Evolutionary conservation across 768 basidiomycete species (phyloP).

Genomic region (Podaxis rugospora): DNA sequence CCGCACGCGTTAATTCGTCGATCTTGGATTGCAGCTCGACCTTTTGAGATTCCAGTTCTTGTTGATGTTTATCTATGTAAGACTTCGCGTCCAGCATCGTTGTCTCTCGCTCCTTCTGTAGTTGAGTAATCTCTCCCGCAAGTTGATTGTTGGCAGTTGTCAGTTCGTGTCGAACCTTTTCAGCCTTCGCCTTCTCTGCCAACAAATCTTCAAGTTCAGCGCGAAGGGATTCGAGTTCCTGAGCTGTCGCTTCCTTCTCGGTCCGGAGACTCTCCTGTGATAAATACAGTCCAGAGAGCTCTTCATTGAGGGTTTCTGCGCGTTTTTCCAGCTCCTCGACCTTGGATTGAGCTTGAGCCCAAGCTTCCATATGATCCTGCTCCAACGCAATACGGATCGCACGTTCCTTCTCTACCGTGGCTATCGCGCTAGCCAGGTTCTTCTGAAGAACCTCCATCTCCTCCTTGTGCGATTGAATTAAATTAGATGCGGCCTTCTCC

Average conservation of each 20-base stretch:
- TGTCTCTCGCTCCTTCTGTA: slow-evolving; percentile 25
- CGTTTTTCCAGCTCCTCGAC: slow-evolving; percentile 14
- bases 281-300: neutral
- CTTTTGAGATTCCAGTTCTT: slow-evolving; percentile 30
- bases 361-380: slow-evolving; percentile 14
- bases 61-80: slow-evolving; percentile 11
- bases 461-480: neutral
- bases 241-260: slow-evolving; percentile 13
- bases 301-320: slow-evolving; percentile 13
- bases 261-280: slow-evolving; percentile 14
- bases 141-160: slow-evolving; percentile 5
- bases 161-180: neutral
- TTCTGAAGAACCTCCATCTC: slow-evolving; percentile 2
- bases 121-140: slow-evolving; percentile 15
- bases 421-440: neutral
- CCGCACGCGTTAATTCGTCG: slow-evolving; percentile 29
- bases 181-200: neutral
- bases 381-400: slow-evolving; percentile 8
- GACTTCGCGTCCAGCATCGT: slow-evolving; percentile 27
- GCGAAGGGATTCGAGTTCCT: neutral
- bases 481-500: neutral
- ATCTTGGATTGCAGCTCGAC: slow-evolving; percentile 30
- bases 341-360: slow-evolving; percentile 16
- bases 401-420: slow-evolving; percentile 1
- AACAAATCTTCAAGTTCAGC: neutral